These are phyloP conservation scores for Neofusicoccum ribis DNA, from an alignment of 2,329 filamentous ascomycete species.

Conservation along the genomic window DNA sequence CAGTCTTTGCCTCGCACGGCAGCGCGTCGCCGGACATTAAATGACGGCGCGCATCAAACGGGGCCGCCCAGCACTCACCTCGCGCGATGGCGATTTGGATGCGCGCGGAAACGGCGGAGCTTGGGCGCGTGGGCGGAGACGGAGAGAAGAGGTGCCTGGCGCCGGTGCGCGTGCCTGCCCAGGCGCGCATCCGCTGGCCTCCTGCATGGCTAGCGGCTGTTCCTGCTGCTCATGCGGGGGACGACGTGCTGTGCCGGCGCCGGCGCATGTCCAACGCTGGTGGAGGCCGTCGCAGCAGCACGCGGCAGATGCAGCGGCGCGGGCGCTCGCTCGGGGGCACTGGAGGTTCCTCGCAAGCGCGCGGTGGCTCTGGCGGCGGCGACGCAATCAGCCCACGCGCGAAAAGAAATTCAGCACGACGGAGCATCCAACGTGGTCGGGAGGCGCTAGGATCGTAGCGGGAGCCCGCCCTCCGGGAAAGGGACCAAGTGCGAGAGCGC, in stretches of 20 bases:
- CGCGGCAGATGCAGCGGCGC: neutral
- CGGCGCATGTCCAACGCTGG: neutral
- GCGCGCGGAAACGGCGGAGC: slow-evolving; percentile 3
- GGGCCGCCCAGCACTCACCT: neutral
- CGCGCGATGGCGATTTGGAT: neutral
- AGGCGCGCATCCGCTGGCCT: neutral
- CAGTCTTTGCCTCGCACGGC: neutral
- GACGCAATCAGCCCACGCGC: slow-evolving; percentile 11
- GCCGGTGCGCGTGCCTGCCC: slow-evolving; percentile 11
- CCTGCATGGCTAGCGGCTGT: slow-evolving; percentile 15
- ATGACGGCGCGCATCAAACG: slow-evolving; percentile 12
- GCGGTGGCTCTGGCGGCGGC: neutral
- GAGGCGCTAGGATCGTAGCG: slow-evolving; percentile 5
- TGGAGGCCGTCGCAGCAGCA: neutral
- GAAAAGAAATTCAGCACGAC: slow-evolving; percentile 3
- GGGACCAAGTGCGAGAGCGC: neutral
- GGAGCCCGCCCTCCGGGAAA: slow-evolving; percentile 2
- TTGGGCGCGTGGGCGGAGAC: neutral
- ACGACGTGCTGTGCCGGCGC: neutral
- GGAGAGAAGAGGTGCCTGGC: neutral
- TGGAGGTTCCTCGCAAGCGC: neutral
- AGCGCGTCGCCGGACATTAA: neutral
- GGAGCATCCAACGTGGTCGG: slow-evolving; percentile 6
- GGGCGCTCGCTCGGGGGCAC: neutral
- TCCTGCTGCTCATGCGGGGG: slow-evolving; percentile 13